Conservation (phyloP, 2,329 filamentous ascomycete species). For the Drechslerella dactyloides region DNA sequence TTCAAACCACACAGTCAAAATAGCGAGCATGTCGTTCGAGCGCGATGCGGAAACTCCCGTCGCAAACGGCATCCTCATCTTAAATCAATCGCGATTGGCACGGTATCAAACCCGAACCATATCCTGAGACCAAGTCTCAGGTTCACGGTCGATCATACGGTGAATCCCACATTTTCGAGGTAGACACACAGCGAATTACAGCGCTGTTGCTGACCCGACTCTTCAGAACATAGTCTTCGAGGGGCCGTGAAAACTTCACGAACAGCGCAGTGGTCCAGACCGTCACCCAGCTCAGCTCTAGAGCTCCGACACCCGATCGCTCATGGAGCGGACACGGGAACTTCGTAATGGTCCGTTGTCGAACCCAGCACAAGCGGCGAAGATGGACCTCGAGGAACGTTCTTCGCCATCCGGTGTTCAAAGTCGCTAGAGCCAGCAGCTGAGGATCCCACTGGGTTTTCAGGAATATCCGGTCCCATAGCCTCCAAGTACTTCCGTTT, state of each 20-base stretch:
- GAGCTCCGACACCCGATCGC: background rate
- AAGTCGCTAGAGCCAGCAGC: slow-evolving; percentile 1
- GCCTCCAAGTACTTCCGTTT: slow-evolving; percentile 49
- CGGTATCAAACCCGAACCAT: background rate
- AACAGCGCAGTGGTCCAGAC: background rate
- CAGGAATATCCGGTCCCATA: slow-evolving; percentile 42
- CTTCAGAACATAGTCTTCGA: background rate
- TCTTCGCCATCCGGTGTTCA: slow-evolving; percentile 21
- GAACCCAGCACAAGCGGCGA: slow-evolving; percentile 19
- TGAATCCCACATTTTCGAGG: slow-evolving; percentile 35
- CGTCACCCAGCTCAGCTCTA: background rate
- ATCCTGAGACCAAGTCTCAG: too few species aligned
- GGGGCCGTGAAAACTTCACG: background rate
- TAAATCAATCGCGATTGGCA: background rate
- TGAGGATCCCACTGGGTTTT: slow-evolving; percentile 15
- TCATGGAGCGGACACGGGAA: slow-evolving; percentile 42
- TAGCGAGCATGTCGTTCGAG: background rate
- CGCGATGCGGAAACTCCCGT: background rate
- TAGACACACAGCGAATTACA: background rate
- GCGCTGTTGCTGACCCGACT: background rate
- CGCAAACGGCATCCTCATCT: background rate
- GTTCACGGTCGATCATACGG: too few species aligned
- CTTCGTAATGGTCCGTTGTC: slow-evolving; percentile 12
- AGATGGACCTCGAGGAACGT: slow-evolving; percentile 14
- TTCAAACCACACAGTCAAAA: background rate